Evolutionary conservation across 2,329 filamentous ascomycete genomes (phyloP), one percentile per base, ranked within the genome.

Genomic region (Talaromyces verruculosus): DNA sequence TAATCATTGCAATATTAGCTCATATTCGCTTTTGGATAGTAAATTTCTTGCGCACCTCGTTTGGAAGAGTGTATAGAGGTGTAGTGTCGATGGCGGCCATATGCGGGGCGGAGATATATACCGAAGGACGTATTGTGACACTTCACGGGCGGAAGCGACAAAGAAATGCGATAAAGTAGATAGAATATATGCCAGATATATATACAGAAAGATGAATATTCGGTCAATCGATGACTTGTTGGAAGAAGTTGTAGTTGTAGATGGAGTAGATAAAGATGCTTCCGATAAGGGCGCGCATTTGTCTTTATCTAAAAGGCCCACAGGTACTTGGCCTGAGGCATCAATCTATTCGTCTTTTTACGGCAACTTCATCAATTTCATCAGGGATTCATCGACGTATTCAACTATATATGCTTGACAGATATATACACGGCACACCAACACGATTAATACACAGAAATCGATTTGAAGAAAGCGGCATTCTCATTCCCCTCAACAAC

Each of bases 401-500:
- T 45, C 41, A 19, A 45, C 41, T 25, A 49, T 47, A 47, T 49
- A 49, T 22, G 22, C 45, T 25, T 10, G 45, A 49, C 41, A 19
- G 17, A 15, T 51, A 30, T 51, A 17, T 33, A 53, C 22, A 17
- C 7, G 6, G 19, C n/a, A 49, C 2, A 49, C 15, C 1, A 41
- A 17, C 22, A 13, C 11, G 5, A 22, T 22, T 28, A 59, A 35
- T 64, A 64, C 25, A 59, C 41, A 66, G 61, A 25, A 19, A 66
- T 66, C 6, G 61, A 61, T 17, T 51, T 59, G 30, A 66, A 60
- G 13, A 66, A 64, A 3, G 65, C 55, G 25, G 65, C 33, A 30
- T 60, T 66, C 53, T 66, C 60, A 33, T 60, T 43, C 4, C 55
- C 65, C 41, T 66, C 64, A 3, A 65, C 63, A 0, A 68, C 66